Evolutionary conservation across 2,329 filamentous ascomycete genomes (phyloP), one percentile per base, ranked within the genome.

Genomic region (Mariannaea sp.): DNA sequence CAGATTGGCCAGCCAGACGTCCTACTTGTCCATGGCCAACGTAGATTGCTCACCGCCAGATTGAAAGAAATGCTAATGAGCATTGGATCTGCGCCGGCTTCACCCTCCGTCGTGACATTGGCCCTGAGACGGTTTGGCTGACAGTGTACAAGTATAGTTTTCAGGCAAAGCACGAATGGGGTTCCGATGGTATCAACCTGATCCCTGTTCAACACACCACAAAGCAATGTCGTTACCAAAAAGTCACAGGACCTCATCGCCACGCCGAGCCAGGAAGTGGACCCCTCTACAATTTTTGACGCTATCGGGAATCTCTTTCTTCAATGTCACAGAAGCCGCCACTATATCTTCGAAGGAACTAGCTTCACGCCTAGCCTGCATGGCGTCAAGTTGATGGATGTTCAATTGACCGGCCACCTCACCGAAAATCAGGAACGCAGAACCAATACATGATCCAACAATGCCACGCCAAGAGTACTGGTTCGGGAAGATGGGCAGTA

Each of bases 241-340:
- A 53, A 64, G 64, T 66, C 64, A 66, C 64, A 66, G 64, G 64
- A 66, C 64, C 59, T 60, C 60, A 49, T 58, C 42, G 59, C 63
- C 56, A 65, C 60, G 58, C 64, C 63, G 53, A 64, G 52, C 64
- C 49, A 41, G 55, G 44, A 59, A 33, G 59, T 60, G 50, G 53
- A 52, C 53, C 46, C n/a, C 52, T 59, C 51, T 51, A 30, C 50
- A 54, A n/a, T 52, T 41, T 35, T 35, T 35, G 30, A 9, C 29
- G 41, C 46, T 49, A 39, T 55, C 20, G 49, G 30, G 40, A 39
- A 40, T 44, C 14, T 35, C 42, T 22, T 16, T 19, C 39, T 33
- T 48, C 29, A 30, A 46, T 54, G 42, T 36, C 57, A 52, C 55
- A 53, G 46, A 20, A 35, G 43, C 40, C 43, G 33, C 41, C 35